phyloP scores from a whole-genome alignment of 169 alveolate species.

The Plasmodium gonderi region DNA sequence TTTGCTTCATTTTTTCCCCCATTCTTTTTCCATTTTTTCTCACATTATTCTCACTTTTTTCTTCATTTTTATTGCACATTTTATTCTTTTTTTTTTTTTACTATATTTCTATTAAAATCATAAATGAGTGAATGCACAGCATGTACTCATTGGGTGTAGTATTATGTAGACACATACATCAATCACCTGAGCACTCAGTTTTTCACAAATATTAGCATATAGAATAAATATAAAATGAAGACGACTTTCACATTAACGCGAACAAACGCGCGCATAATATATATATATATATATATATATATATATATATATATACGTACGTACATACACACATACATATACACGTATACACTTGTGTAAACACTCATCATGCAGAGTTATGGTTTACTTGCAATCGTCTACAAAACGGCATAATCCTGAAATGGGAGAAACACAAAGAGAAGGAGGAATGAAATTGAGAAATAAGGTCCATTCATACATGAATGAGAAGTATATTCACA shows the following conservation, averaged over 20 bases:
- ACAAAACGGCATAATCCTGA: slow-evolving; percentile 74
- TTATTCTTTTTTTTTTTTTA: background rate
- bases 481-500: background rate
- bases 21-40: background rate
- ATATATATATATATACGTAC: no score
- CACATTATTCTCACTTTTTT: background rate
- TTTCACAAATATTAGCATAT: no score
- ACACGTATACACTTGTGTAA: background rate
- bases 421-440: background rate
- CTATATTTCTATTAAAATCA: no score
- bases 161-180: no score
- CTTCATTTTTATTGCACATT: background rate
- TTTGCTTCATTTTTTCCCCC: background rate
- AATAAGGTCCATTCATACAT: background rate
- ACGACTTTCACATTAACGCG: background rate
- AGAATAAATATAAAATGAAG: no score
- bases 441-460: background rate
- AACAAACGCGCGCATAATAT: background rate
- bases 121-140: no score
- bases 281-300: slow-evolving; percentile 11
- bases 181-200: no score
- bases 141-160: no score
- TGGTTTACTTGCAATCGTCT: slow-evolving; percentile 73
- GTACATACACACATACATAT: background rate
- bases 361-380: background rate